Percentiles rank a stretch among this genome's conserved stretches.
These are phyloP conservation scores for Aegilops tauschii DNA, from an alignment of 176 grass and related monocot genomes.

Conservation along the genomic window DNA sequence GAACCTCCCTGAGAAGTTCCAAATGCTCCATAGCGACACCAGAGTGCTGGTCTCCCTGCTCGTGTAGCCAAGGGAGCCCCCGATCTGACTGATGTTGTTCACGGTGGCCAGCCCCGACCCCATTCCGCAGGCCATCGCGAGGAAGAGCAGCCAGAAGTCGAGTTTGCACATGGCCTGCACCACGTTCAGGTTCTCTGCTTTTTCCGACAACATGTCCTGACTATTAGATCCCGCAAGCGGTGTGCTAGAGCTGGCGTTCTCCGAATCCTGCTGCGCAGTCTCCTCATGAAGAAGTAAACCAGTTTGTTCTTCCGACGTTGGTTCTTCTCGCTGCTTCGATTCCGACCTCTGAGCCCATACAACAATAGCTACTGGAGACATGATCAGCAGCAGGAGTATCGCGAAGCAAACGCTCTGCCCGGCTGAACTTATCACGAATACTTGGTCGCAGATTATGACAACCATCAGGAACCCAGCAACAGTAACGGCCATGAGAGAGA, in stretches of 20 bases:
- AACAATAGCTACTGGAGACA: conserved; percentile 50
- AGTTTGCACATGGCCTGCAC: conserved; percentile 53
- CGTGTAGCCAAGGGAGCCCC: conserved; percentile 60
- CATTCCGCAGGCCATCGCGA: conserved; percentile 72
- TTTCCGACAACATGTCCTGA: conserved; percentile 17
- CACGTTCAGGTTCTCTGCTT: conserved; percentile 45
- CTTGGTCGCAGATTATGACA: conserved; percentile 69
- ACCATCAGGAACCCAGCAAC: conserved; percentile 83
- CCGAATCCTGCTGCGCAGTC: conserved; percentile 8
- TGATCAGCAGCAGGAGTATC: conserved; percentile 53
- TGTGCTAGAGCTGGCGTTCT: background rate
- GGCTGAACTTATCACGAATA: conserved; percentile 44
- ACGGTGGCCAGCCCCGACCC: conserved; percentile 71
- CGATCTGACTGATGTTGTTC: conserved; percentile 87
- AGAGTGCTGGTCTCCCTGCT: conserved; percentile 53
- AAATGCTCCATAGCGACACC: conserved; percentile 73
- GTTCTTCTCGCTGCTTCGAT: conserved; percentile 18
- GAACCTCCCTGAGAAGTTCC: conserved; percentile 74
- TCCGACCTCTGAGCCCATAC: conserved; percentile 51
- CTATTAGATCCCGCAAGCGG: background rate
- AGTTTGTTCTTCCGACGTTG: conserved; percentile 13
- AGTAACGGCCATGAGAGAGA: conserved; percentile 69
- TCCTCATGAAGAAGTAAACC: conserved; percentile 17
- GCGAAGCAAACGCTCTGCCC: conserved; percentile 43
- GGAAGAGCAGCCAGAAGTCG: conserved; percentile 71